phyloP scores from a whole-genome alignment of 2,329 filamentous ascomycete species.

The Diaporthe capsici region DNA sequence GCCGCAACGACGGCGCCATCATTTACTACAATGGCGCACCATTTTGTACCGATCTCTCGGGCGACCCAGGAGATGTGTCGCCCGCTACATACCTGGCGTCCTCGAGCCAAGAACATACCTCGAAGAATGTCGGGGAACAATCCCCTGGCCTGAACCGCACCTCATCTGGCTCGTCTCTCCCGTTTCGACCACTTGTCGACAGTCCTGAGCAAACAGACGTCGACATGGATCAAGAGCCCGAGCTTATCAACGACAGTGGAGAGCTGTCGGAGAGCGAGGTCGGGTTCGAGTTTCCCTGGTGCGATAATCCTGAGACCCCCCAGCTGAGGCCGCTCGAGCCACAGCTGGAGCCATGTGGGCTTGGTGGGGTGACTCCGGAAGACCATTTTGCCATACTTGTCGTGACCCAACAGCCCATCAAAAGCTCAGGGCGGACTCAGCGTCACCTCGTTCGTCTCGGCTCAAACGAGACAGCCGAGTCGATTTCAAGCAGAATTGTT shows the following conservation, averaged over 20 bases:
- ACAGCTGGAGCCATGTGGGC: slow-evolving; percentile 69
- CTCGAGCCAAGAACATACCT: slow-evolving; percentile 55
- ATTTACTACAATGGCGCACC: slow-evolving; percentile 86
- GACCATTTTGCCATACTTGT: slow-evolving; percentile 74
- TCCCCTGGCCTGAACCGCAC: slow-evolving; percentile 54
- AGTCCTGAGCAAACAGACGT: slow-evolving; percentile 44
- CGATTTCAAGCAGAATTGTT: slow-evolving; percentile 59
- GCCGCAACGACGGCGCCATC: slow-evolving; percentile 78
- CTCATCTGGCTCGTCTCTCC: slow-evolving; percentile 65
- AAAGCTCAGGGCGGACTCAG: slow-evolving; percentile 28
- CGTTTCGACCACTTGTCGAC: slow-evolving; percentile 65
- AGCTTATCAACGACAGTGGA: slow-evolving; percentile 50
- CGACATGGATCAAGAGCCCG: slow-evolving; percentile 49
- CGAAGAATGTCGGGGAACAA: slow-evolving; percentile 44
- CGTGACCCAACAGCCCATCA: slow-evolving; percentile 60
- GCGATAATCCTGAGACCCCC: slow-evolving; percentile 56
- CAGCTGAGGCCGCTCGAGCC: slow-evolving; percentile 61
- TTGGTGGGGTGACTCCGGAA: slow-evolving; percentile 73
- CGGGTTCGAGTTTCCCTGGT: slow-evolving; percentile 62
- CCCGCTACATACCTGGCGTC: slow-evolving; percentile 64
- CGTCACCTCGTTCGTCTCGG: slow-evolving; percentile 1
- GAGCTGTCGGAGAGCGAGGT: slow-evolving; percentile 57
- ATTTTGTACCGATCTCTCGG: slow-evolving; percentile 86
- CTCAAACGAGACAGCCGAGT: slow-evolving; percentile 53
- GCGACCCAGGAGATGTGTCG: slow-evolving; percentile 68